phyloP scores from a whole-genome alignment of 2,329 filamentous ascomycete species.

The Aspergillus ibericus region DNA sequence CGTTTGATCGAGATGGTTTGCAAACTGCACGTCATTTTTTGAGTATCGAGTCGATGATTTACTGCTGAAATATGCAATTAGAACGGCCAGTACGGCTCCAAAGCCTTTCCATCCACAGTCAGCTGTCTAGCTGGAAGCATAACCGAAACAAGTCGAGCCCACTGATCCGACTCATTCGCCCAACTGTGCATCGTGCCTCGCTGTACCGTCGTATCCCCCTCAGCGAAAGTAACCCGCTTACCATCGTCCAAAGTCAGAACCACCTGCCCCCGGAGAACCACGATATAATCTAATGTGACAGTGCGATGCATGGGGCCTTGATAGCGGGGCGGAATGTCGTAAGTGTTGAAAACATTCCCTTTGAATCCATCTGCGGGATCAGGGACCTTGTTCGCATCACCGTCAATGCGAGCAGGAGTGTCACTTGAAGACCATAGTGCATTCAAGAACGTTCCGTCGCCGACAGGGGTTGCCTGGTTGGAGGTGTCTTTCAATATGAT shows the following conservation, averaged over 20 bases:
- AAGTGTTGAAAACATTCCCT: not conserved
- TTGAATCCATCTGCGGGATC: not conserved
- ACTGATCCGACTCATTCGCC: conserved; percentile 1
- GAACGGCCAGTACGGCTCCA: not conserved
- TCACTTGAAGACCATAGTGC: not conserved
- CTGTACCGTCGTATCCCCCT: conserved; percentile 6
- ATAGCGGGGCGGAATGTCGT: not conserved
- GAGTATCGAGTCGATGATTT: no score
- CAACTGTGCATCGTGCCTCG: conserved; percentile 10
- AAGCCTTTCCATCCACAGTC: not conserved
- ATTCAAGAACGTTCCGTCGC: not conserved
- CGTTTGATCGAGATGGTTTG: no score
- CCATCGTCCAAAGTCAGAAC: conserved; percentile 5
- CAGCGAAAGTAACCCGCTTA: not conserved
- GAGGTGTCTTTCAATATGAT: not conserved
- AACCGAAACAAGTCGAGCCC: not conserved
- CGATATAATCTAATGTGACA: conserved; percentile 5
- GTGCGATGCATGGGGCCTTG: conserved; percentile 5
- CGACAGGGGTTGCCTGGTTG: not conserved
- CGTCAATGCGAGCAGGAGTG: not conserved
- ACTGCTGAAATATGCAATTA: not conserved
- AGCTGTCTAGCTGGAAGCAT: not conserved
- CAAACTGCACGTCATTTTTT: no score
- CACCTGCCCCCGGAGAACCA: not conserved
- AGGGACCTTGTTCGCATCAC: not conserved